Percentiles rank a stretch among this genome's conserved stretches.
Evolutionary conservation across 2,329 filamentous ascomycete genomes (phyloP).

Genomic region (Colletotrichum chrysophilum): DNA sequence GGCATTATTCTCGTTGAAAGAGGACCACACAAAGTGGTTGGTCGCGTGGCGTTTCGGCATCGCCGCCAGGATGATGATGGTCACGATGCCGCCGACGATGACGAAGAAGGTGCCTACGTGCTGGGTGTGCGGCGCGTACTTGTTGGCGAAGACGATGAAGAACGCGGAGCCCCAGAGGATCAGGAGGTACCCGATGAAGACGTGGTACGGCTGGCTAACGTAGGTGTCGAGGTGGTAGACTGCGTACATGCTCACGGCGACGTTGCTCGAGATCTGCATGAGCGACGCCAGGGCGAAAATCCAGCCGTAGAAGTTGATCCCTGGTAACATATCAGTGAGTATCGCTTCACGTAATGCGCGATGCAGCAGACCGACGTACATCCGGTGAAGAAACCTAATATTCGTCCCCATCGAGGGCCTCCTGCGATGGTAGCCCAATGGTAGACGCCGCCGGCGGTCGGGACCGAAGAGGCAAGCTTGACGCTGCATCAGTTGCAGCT

Average conservation of each 20-base stretch:
- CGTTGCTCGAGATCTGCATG: constrained; percentile 62
- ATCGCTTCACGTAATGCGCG: background rate
- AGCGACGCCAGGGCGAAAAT: constrained; percentile 67
- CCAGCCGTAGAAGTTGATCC: constrained; percentile 65
- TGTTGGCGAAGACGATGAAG: constrained; percentile 62
- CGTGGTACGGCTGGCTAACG: constrained; percentile 58
- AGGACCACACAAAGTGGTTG: constrained; percentile 58
- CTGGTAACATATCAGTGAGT: constrained; percentile 10
- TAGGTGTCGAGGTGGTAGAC: constrained; percentile 60
- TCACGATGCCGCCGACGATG: constrained; percentile 54
- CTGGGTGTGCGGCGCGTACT: constrained; percentile 58
- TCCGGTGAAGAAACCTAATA: constrained; percentile 51
- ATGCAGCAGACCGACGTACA: background rate
- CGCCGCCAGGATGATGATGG: constrained; percentile 54
- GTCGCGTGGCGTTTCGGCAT: constrained; percentile 60
- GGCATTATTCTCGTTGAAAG: constrained; percentile 49
- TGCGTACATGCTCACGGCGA: constrained; percentile 65
- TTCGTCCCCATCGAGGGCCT: constrained; percentile 57
- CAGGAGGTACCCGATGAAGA: constrained; percentile 62
- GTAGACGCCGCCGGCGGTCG: constrained; percentile 64
- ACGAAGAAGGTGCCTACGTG: constrained; percentile 60
- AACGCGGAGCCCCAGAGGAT: constrained; percentile 58
- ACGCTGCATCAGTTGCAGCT: constrained; percentile 22
- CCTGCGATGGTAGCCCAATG: constrained; percentile 66
- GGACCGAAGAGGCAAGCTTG: constrained; percentile 65